These are phyloP conservation scores for Pezicula carpinea DNA, from an alignment of 2,329 filamentous ascomycete genomes.

Conservation along the genomic window DNA sequence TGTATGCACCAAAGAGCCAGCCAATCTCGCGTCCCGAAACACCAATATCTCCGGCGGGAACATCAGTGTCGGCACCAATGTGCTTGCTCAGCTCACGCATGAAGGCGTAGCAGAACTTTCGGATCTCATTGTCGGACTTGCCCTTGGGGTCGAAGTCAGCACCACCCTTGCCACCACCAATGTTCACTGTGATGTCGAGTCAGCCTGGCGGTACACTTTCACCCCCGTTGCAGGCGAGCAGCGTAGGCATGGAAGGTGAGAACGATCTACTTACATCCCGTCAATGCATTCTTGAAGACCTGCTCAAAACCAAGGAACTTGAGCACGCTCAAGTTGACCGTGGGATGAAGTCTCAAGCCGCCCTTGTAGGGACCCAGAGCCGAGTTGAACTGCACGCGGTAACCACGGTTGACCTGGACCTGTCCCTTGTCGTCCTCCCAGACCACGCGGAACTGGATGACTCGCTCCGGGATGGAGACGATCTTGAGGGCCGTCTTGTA, in stretches of 20 bases:
- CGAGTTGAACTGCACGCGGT: slow-evolving; percentile 97
- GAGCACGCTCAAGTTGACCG: slow-evolving; percentile 74
- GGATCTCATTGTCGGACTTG: slow-evolving; percentile 96
- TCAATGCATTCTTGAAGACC: slow-evolving; percentile 99
- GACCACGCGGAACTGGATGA: slow-evolving; percentile 95
- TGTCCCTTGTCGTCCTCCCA: slow-evolving; percentile 94
- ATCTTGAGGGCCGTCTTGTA: slow-evolving; percentile 88
- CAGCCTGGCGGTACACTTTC: slow-evolving; percentile 1
- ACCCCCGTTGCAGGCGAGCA: background rate
- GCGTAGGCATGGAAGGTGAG: background rate
- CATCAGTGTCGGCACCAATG: slow-evolving; percentile 93
- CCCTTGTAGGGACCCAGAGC: slow-evolving; percentile 98
- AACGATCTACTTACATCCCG: slow-evolving; percentile 65
- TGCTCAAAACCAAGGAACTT: slow-evolving; percentile 99
- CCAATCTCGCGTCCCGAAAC: slow-evolving; percentile 90
- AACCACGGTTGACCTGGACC: slow-evolving; percentile 89
- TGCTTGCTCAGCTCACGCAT: slow-evolving; percentile 95
- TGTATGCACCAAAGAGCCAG: slow-evolving; percentile 92
- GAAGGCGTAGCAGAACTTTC: slow-evolving; percentile 92
- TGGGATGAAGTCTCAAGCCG: slow-evolving; percentile 89
- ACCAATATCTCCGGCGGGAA: slow-evolving; percentile 95
- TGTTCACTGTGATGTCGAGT: slow-evolving; percentile 56
- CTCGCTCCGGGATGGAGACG: slow-evolving; percentile 84
- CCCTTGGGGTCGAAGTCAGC: slow-evolving; percentile 99
- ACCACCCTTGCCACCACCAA: slow-evolving; percentile 97